These are phyloP conservation scores for Phytophthora brassicae DNA, from an alignment of 352 stramenopile genomes.

Conservation along the genomic window DNA sequence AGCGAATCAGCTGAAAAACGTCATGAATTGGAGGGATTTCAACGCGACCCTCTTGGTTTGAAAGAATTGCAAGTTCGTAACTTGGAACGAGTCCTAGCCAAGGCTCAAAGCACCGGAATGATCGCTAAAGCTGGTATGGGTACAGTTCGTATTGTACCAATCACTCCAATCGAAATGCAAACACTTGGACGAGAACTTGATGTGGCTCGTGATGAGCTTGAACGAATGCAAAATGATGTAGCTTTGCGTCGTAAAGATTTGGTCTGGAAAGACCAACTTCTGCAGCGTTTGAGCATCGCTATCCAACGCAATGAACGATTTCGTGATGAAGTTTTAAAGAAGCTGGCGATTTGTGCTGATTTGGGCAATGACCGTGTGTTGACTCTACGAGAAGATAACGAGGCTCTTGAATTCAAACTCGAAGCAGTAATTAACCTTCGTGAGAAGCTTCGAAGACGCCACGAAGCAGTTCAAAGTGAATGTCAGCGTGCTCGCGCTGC, in stretches of 20 bases:
- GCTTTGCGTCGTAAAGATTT: constrained; percentile 42
- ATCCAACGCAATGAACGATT: constrained; percentile 77
- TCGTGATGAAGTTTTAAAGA: constrained; percentile 42
- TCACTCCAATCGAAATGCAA: constrained; percentile 47
- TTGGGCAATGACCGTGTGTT: constrained; percentile 63
- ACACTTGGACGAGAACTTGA: constrained; percentile 45
- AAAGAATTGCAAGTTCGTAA: constrained; percentile 58
- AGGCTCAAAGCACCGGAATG: constrained; percentile 68
- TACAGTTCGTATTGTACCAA: constrained; percentile 67
- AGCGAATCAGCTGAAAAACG: constrained; percentile 42
- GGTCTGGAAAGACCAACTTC: constrained; percentile 61
- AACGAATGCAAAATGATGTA: constrained; percentile 43
- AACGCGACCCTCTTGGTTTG: constrained; percentile 20
- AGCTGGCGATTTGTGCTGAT: constrained; percentile 38
- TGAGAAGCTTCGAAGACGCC: constrained; percentile 32
- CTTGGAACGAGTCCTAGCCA: constrained; percentile 60
- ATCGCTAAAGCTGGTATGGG: constrained; percentile 70
- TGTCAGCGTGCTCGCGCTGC: constrained; percentile 28
- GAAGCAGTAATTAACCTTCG: constrained; percentile 27
- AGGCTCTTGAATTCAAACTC: constrained; percentile 48
- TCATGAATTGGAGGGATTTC: constrained; percentile 33
- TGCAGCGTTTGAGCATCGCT: constrained; percentile 65
- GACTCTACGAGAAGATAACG: constrained; percentile 54
- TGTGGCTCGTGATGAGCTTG: constrained; percentile 46
- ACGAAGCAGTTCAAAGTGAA: constrained; percentile 41